Evolutionary conservation across 495 filamentous ascomycete genomes (phyloP).

Genomic region (Amphirosellinia nigrospora): DNA sequence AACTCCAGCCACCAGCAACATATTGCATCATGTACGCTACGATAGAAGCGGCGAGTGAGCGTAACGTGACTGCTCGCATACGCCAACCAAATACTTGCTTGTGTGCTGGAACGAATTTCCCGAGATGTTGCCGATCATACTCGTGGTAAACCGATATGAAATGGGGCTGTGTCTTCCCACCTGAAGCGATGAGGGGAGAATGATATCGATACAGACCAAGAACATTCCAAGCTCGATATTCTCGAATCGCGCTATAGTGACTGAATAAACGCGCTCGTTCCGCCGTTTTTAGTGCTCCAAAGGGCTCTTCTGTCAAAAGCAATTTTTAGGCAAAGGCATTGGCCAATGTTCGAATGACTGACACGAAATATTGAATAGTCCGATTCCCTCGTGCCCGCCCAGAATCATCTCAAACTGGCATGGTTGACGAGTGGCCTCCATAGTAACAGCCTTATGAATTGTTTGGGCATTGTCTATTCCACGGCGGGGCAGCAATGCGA

Average conservation of each 20-base stretch:
- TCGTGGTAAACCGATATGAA: background rate
- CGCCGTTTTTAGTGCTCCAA: background rate
- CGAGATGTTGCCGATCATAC: constrained; percentile 3
- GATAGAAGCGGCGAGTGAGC: background rate
- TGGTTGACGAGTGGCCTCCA: constrained; percentile 14
- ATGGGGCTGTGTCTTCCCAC: background rate
- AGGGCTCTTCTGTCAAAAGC: constrained; percentile 3
- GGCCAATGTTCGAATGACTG: constrained; percentile 14
- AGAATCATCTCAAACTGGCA: background rate
- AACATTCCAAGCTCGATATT: background rate
- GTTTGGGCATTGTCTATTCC: constrained; percentile 19
- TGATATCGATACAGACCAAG: background rate
- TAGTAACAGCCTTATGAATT: constrained; percentile 16
- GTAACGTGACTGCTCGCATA: constrained; percentile 5
- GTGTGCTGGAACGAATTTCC: background rate
- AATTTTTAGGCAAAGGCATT: constrained; percentile 12
- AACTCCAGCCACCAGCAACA: background rate
- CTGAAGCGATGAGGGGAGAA: background rate
- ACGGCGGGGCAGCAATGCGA: constrained; percentile 13
- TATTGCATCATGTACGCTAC: constrained; percentile 10
- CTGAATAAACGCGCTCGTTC: background rate
- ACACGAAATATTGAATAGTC: constrained; percentile 14
- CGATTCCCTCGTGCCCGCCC: background rate
- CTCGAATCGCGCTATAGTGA: background rate
- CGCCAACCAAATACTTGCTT: constrained; percentile 9